These are phyloP conservation scores for Sporothrix curviconia DNA, from an alignment of 2,329 filamentous ascomycete genomes.

Conservation along the genomic window DNA sequence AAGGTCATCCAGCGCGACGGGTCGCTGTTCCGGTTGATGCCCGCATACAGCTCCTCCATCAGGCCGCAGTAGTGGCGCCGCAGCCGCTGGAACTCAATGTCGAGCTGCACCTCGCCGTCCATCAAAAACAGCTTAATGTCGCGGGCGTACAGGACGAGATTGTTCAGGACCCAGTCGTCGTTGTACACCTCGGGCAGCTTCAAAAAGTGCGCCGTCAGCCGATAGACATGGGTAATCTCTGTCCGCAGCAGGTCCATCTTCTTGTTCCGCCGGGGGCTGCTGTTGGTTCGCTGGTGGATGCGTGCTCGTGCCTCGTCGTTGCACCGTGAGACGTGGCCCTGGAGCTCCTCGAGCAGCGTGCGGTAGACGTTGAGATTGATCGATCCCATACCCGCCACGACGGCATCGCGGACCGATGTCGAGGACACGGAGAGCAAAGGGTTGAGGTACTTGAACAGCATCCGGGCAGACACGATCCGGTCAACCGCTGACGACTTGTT, in stretches of 20 bases:
- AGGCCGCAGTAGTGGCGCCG: slow-evolving; percentile 90
- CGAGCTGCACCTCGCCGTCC: slow-evolving; percentile 88
- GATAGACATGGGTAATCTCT: slow-evolving; percentile 94
- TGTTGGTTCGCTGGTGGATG: slow-evolving; percentile 79
- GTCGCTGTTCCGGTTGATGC: slow-evolving; percentile 77
- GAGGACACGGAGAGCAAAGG: slow-evolving; percentile 77
- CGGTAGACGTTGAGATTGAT: slow-evolving; percentile 94
- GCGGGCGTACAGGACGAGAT: slow-evolving; percentile 82
- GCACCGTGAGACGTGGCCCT: slow-evolving; percentile 77
- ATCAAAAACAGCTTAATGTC: slow-evolving; percentile 91
- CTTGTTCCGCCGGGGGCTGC: slow-evolving; percentile 71
- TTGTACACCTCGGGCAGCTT: slow-evolving; percentile 70
- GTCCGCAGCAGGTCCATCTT: slow-evolving; percentile 83
- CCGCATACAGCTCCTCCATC: slow-evolving; percentile 87
- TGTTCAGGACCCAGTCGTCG: slow-evolving; percentile 85
- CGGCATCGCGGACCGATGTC: slow-evolving; percentile 76
- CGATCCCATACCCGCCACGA: slow-evolving; percentile 84
- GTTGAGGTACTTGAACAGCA: slow-evolving; percentile 85
- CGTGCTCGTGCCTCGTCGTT: slow-evolving; percentile 82
- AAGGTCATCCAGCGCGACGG: slow-evolving; percentile 95
- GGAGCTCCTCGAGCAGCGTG: slow-evolving; percentile 80
- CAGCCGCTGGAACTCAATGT: slow-evolving; percentile 89
- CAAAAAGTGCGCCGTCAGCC: slow-evolving; percentile 84
- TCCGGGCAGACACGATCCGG: slow-evolving; percentile 80
- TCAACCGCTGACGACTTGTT: slow-evolving; percentile 58